Base-by-base conservation (phyloP, 441 rosid species). In the Pelargonium cotyledonis region DNA sequence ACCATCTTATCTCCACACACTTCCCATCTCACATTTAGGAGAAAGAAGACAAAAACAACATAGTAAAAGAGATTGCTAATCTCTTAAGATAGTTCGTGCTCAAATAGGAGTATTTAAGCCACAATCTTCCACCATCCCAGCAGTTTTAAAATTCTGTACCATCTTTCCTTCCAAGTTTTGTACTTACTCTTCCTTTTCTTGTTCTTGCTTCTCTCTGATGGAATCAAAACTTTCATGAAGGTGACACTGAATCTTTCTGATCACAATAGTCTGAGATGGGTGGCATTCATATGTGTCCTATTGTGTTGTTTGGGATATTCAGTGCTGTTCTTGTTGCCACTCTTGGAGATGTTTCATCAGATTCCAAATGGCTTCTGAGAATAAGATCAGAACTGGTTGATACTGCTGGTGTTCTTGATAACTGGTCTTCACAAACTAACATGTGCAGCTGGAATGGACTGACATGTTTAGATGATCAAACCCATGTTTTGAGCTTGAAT, bases 381-480 rank as follows among this genome's bases (percentile, higher is more conserved):
- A 72, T 80, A 66, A 87, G 84, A 77, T 80, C 86, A 40, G 82
- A 80, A 63, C 71, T 89, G 9, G 77, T 75, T 68, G 91, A 88
- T 81, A 75, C 87, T 55, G 44, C 43, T 8, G 85, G 86, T 66
- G 72, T 73, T 79, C 86, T 94, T 11, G 70, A 73, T 38, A 76
- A 69, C 79, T 94, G 96, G 99, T 79, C 91, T 63, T 65, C 66
- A 16, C 67, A 65, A 73, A 72, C 76, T 76, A 76, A 75, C 65
- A 7, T 82, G 23, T 91, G 95, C 76, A 82, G 79, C 70, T 94
- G 97, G 97, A 74, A 76, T 65, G 91, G 99, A 44, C 65, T 91
- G 44, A 67, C 81, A 8, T 91, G 99, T 80, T 82, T 90, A 26
- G 75, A 41, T 61, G 87, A 87, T 73, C 77, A 74, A 65, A 68